Conservation (phyloP, 805 yeast genomes). For the Starmera dryadoides region DNA sequence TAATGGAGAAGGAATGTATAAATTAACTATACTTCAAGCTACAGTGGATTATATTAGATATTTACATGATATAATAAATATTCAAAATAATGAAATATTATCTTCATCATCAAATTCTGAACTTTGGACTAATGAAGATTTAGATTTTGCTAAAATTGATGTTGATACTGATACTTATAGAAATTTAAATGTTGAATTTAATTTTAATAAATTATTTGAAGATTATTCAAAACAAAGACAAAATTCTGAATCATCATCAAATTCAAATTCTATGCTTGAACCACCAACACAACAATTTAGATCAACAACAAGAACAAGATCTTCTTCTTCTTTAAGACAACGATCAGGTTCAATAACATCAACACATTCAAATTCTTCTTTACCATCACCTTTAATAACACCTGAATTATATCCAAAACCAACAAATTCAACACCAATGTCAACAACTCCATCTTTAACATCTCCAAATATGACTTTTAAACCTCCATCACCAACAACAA, state of each 20-base stretch:
- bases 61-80: conserved; percentile 50
- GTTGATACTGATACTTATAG: conserved; percentile 53
- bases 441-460: not conserved
- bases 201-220: conserved; percentile 28
- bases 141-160: conserved; percentile 45
- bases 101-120: conserved; percentile 14
- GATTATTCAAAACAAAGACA: conserved; percentile 9
- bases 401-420: conserved; percentile 18
- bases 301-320: not conserved
- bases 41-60: conserved; percentile 75
- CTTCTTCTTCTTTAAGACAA: not conserved
- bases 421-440: not conserved
- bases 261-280: not conserved
- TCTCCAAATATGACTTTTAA: no score
- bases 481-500: not conserved
- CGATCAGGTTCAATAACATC: not conserved
- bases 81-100: conserved; percentile 39
- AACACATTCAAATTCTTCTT: not conserved
- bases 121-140: conserved; percentile 25
- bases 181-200: conserved; percentile 48
- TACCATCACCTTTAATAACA: conserved; percentile 21
- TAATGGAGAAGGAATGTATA: conserved; percentile 61
- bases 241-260: not conserved
- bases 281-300: not conserved
- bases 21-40: conserved; percentile 73